Base-by-base conservation (phyloP, 2,329 filamentous ascomycete genomes). In the Leptoxyphium fumago region DNA sequence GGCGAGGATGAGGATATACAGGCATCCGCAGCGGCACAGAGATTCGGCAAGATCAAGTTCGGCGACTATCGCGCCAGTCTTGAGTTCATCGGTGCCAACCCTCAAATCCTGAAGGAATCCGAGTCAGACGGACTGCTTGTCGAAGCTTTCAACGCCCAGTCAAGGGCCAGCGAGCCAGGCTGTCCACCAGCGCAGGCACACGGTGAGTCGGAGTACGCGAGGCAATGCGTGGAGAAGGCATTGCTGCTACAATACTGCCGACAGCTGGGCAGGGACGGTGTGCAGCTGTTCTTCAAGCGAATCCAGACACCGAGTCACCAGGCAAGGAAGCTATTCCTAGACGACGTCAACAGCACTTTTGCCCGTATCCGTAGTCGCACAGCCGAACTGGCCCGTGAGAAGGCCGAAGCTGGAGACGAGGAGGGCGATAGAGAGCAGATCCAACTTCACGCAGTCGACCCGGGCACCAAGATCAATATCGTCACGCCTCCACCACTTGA, bases 361-460 rank as follows among this genome's bases (percentile, higher is more conserved):
- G 71, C 72, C 55, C 78, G 81, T 43, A 96, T 98, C 63, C 79
- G 78, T 56, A 79, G 72, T 21, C 78, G 91, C 40, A 79, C 83
- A 1, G 72, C 74, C 6, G 84, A 93, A 62, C 81, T 94, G 50
- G 71, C 69, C 36, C 75, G 75, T 49, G 72, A 82, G 53, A 64
- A 70, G n/a, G 66, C 52, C 14, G 55, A 71, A 39, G 71, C 67
- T 15, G 68, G 69, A 7, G 65, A 65, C 2, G 21, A 26, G 21
- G 21, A 26, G 21, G 21, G 72, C 18, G 85, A 82, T 15, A 82
- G 94, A 9, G 91, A 98, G 68, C 89, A 95, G 64, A 98, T 98
- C 53, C 93, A 98, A 65, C 74, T 98, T 40, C 91, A 98, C 61
- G 89, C 91, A 11, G 88, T 98, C n/a, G 87, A 95, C 61, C 88